Percentiles rank a stretch among this genome's conserved stretches.
Conservation (phyloP, 139 green algal genomes). For the Spirogloea muscicola region DNA sequence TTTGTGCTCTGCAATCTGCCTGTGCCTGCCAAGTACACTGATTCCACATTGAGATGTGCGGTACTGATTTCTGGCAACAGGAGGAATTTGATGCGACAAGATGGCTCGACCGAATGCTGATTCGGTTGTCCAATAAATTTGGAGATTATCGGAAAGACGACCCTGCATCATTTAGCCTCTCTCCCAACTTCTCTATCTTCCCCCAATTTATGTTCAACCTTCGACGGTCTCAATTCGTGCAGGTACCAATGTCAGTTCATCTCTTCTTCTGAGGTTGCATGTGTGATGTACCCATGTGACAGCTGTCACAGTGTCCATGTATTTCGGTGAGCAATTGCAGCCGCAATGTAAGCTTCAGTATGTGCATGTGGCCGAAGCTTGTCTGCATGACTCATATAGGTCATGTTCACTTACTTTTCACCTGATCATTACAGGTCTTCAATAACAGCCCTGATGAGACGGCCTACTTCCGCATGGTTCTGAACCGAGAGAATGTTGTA, state of each 20-base stretch:
- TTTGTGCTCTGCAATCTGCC: too few species aligned
- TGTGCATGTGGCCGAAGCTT: background rate
- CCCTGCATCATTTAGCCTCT: conserved; percentile 82
- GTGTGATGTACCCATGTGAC: too few species aligned
- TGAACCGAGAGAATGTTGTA: conserved; percentile 75
- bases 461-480: conserved; percentile 80
- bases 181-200: conserved; percentile 79
- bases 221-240: conserved; percentile 85
- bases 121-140: conserved; percentile 64
- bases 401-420: background rate
- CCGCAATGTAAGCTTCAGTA: background rate
- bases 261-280: too few species aligned
- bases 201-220: conserved; percentile 99
- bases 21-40: too few species aligned
- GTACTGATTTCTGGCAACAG: too few species aligned
- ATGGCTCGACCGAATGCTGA: conserved; percentile 85
- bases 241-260: conserved; percentile 49
- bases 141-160: conserved; percentile 89
- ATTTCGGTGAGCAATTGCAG: background rate
- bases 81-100: conserved; percentile 97
- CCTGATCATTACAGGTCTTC: conserved; percentile 67
- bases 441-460: conserved; percentile 96
- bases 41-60: too few species aligned
- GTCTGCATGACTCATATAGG: background rate
- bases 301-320: background rate